Evolutionary conservation across 768 basidiomycete species (phyloP).

Genomic region (Lenzites betulinus): DNA sequence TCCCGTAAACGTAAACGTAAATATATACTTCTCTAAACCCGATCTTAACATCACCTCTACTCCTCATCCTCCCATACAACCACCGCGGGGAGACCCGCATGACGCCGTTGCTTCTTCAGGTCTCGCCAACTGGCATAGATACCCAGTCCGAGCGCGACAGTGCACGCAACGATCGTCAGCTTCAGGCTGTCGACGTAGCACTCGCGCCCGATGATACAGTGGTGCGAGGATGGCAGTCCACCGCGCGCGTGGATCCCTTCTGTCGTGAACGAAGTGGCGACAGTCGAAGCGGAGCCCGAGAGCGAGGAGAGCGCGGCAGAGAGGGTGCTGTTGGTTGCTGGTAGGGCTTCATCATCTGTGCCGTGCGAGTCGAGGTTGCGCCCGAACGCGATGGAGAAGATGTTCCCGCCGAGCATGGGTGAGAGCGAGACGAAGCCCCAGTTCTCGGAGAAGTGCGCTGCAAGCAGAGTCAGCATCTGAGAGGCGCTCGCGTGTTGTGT

Average conservation of each 20-base stretch:
- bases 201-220: slow-evolving; percentile 56
- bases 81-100: slow-evolving; percentile 13
- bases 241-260: slow-evolving; percentile 7
- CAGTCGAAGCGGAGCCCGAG: slow-evolving; percentile 2
- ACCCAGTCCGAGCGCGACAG: slow-evolving; percentile 47
- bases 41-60: neutral
- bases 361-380: slow-evolving; percentile 76
- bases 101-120: slow-evolving; percentile 9
- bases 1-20: neutral
- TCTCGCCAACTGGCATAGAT: slow-evolving; percentile 57
- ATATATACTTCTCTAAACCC: neutral
- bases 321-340: neutral
- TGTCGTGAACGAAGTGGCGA: slow-evolving; percentile 11
- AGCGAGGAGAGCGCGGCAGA: slow-evolving; percentile 4
- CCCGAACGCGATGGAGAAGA: slow-evolving; percentile 86
- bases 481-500: neutral
- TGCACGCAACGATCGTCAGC: slow-evolving; percentile 49
- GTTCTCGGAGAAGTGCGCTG: slow-evolving; percentile 80
- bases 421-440: slow-evolving; percentile 80
- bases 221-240: slow-evolving; percentile 35
- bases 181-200: slow-evolving; percentile 64
- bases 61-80: slow-evolving; percentile 29
- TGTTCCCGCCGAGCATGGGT: slow-evolving; percentile 76
- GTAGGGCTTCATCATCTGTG: slow-evolving; percentile 3
- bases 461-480: neutral